Conservation (phyloP, 164 flowering plant genomes). For the Litsea cubeba region DNA sequence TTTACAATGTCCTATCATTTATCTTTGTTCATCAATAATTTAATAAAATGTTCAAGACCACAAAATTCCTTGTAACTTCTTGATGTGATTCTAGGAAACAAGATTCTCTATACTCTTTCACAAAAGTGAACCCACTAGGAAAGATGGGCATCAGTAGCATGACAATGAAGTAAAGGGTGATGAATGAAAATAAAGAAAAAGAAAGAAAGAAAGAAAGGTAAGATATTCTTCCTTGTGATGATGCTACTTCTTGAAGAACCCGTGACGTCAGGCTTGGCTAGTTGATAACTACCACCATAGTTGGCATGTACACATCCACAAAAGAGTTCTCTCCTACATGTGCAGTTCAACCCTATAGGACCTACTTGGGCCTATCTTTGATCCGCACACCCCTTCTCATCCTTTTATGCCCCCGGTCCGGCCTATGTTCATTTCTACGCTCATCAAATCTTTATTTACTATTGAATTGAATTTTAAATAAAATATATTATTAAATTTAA, state of each 20-base stretch:
- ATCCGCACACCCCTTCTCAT: too few species aligned
- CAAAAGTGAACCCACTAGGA: not conserved
- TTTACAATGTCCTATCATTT: not conserved
- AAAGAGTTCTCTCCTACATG: too few species aligned
- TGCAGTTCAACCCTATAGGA: too few species aligned
- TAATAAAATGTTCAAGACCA: not conserved
- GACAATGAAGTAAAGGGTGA: not conserved
- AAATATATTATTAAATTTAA: too few species aligned
- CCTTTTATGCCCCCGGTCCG: too few species aligned
- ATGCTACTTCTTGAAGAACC: not conserved
- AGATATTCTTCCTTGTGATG: not conserved
- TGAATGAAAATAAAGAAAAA: not conserved
- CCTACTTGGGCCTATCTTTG: too few species aligned
- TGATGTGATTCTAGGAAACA: slow-evolving; percentile 9
- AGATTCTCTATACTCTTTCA: not conserved
- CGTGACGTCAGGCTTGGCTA: not conserved
- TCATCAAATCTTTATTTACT: too few species aligned
- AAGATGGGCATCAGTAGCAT: not conserved
- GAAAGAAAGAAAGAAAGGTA: not conserved
- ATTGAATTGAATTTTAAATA: too few species aligned
- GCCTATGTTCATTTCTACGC: too few species aligned
- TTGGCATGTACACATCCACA: not conserved
- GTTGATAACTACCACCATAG: not conserved
- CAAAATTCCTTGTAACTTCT: not conserved
- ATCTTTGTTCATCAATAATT: not conserved